These are phyloP conservation scores for Eimeria acervulina DNA, from an alignment of 169 alveolate genomes.

Conservation along the genomic window DNA sequence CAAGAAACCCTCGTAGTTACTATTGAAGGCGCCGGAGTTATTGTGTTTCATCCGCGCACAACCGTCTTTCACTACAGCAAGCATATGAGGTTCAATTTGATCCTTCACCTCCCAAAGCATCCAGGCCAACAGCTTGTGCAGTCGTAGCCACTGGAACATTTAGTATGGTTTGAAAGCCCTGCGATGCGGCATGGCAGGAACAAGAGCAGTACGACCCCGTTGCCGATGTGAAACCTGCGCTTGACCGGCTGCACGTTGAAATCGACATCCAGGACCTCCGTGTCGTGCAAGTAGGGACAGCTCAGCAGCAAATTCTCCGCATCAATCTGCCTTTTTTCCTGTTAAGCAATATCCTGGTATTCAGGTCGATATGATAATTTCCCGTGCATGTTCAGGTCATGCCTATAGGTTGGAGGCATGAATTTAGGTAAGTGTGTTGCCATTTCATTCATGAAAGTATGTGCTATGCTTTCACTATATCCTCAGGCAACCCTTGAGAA, in stretches of 20 bases:
- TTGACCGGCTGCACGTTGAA: constrained; percentile 74
- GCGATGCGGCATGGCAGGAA: constrained; percentile 38
- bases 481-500: constrained; percentile 74
- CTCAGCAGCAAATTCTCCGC: background rate
- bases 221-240: constrained; percentile 73
- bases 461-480: background rate
- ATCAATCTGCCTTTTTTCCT: background rate
- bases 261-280: constrained; percentile 72
- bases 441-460: background rate
- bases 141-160: background rate
- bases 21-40: background rate
- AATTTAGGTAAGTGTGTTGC: background rate
- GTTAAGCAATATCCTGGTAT: background rate
- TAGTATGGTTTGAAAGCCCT: background rate
- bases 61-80: background rate
- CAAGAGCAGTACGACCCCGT: constrained; percentile 62
- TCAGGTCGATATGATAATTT: background rate
- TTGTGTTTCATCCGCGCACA: background rate
- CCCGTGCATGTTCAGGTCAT: background rate
- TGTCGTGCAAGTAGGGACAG: constrained; percentile 43
- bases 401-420: background rate
- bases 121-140: background rate
- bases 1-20: background rate
- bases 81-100: background rate
- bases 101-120: background rate